phyloP scores from a whole-genome alignment of 2,329 filamentous ascomycete genomes.

The Pseudogymnoascus sp. region DNA sequence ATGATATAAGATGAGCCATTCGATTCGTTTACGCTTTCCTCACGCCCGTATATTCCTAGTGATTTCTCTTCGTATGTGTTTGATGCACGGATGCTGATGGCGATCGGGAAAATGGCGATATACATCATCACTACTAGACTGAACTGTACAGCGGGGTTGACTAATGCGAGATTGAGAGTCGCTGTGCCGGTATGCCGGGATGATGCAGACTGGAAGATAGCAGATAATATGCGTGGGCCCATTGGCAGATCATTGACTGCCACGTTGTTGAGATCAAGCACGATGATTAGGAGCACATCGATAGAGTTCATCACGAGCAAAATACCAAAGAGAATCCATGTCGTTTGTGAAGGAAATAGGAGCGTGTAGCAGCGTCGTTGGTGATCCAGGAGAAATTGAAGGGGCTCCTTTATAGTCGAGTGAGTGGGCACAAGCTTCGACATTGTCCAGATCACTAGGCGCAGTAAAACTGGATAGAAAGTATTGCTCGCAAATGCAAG shows the following conservation, averaged over 20 bases:
- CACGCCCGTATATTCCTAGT: constrained; percentile 60
- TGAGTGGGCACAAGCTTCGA: constrained; percentile 58
- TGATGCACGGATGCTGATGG: constrained; percentile 85
- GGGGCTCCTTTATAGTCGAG: constrained; percentile 77
- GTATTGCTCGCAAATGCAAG: constrained; percentile 94
- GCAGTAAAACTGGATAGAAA: constrained; percentile 88
- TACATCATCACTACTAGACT: constrained; percentile 99
- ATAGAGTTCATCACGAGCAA: constrained; percentile 73
- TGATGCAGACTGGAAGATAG: constrained; percentile 81
- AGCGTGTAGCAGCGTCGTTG: constrained; percentile 94
- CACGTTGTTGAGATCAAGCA: constrained; percentile 61
- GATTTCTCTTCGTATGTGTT: constrained; percentile 95
- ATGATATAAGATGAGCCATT: constrained; percentile 70
- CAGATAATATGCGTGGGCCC: constrained; percentile 72
- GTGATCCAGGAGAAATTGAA: constrained; percentile 86
- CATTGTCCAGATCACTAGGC: constrained; percentile 80
- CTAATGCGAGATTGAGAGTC: constrained; percentile 64
- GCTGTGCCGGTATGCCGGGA: constrained; percentile 88
- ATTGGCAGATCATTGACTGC: constrained; percentile 61
- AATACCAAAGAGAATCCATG: constrained; percentile 92
- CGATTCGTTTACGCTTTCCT: constrained; percentile 42
- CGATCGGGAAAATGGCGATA: constrained; percentile 92
- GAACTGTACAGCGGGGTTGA: constrained; percentile 88
- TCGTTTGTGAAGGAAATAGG: constrained; percentile 80
- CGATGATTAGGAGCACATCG: constrained; percentile 84